Conservation (phyloP, 192 early-diverging fungal species). For the Rhizophagus prolifer region DNA sequence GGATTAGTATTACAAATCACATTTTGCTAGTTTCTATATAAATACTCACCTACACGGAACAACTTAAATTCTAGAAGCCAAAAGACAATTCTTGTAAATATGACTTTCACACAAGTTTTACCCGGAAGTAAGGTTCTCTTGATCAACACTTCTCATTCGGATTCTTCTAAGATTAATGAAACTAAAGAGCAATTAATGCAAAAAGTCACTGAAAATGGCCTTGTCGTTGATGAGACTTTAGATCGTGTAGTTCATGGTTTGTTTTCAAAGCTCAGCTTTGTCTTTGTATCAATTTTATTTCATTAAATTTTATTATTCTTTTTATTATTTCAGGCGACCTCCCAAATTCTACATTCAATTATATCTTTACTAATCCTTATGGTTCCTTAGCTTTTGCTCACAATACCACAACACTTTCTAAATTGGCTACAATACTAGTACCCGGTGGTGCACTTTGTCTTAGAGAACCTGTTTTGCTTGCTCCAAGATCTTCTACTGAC, state of each 20-base stretch:
- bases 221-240: not conserved
- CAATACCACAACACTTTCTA: slow-evolving; percentile 56
- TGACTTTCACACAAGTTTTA: not conserved
- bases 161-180: not conserved
- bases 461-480: slow-evolving; percentile 65
- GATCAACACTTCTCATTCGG: not conserved
- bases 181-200: not conserved
- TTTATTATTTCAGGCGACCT: slow-evolving; percentile 45
- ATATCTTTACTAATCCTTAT: slow-evolving; percentile 57
- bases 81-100: not conserved
- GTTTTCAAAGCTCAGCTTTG: not conserved
- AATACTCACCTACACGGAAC: no score
- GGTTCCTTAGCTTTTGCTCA: slow-evolving; percentile 63
- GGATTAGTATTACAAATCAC: no score
- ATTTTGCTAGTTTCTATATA: no score
- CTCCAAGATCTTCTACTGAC: slow-evolving; percentile 39
- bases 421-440: slow-evolving; percentile 61
- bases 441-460: slow-evolving; percentile 69
- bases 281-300: not conserved
- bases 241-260: not conserved
- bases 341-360: slow-evolving; percentile 57
- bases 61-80: no score
- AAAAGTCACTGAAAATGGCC: not conserved
- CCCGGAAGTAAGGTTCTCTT: slow-evolving; percentile 11
- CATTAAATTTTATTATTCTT: not conserved